Evolutionary conservation across 352 stramenopile genomes (phyloP).

Genomic region (Phytophthora meadii): DNA sequence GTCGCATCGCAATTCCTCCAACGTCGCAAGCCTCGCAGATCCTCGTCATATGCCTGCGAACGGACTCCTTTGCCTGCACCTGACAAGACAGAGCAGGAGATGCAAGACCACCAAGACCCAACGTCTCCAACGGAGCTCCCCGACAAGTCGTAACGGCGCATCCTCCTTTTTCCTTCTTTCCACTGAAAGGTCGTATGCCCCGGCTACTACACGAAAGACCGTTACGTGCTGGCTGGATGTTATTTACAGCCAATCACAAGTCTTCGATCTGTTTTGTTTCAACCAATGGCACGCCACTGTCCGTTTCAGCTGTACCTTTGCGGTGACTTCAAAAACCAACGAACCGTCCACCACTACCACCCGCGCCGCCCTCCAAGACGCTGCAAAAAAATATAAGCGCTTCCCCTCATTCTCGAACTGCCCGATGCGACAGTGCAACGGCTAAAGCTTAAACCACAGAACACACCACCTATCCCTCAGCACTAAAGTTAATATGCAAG

Average conservation of each 20-base stretch:
- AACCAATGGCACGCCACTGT: constrained; percentile 17
- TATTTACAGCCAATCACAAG: constrained; percentile 17
- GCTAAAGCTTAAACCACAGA: not conserved
- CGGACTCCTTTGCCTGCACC: constrained; percentile 7
- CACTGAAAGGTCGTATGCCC: constrained; percentile 27
- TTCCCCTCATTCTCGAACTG: not conserved
- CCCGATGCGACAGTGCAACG: constrained; percentile 14
- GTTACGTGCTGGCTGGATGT: constrained; percentile 21
- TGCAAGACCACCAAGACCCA: constrained; percentile 1
- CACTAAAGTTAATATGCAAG: constrained; percentile 7
- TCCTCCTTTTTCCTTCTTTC: constrained; percentile 22
- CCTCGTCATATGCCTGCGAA: constrained; percentile 8
- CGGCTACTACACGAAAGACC: constrained; percentile 6
- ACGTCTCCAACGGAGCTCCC: constrained; percentile 3
- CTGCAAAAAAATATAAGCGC: not conserved
- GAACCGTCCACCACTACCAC: constrained; percentile 9
- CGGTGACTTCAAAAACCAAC: constrained; percentile 30
- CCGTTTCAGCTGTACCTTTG: constrained; percentile 23
- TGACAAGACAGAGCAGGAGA: no score
- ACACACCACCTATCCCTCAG: not conserved
- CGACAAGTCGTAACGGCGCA: constrained; percentile 1
- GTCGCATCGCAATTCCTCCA: constrained; percentile 25
- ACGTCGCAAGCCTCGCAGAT: constrained; percentile 6
- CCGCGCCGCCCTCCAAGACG: not conserved
- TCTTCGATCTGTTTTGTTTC: not conserved